Conservation (phyloP, 306 rosid species). For the Ceratonia siliqua region DNA sequence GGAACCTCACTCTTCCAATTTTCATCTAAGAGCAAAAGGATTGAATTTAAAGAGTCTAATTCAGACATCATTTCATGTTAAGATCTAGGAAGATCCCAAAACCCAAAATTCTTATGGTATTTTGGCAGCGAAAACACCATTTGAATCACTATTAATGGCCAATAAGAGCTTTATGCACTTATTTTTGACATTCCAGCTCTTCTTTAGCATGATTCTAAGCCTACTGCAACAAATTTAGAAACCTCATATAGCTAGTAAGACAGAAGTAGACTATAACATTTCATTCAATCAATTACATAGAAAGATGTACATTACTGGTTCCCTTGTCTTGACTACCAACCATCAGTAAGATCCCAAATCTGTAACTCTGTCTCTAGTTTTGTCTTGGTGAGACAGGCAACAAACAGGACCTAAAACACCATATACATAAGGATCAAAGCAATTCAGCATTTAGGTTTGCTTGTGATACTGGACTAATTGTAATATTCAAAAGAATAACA, state of each 20-base stretch:
- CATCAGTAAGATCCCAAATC: slow-evolving; percentile 12
- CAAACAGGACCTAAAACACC: not conserved
- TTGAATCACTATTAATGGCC: slow-evolving; percentile 20
- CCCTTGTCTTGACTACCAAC: slow-evolving; percentile 8
- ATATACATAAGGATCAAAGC: slow-evolving; percentile 9
- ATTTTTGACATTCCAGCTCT: slow-evolving; percentile 17
- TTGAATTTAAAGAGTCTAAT: slow-evolving; percentile 7
- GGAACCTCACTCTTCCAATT: slow-evolving; percentile 14
- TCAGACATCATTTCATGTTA: slow-evolving; percentile 1
- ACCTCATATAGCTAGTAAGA: not conserved
- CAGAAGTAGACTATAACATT: slow-evolving; percentile 13
- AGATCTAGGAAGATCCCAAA: slow-evolving; percentile 4
- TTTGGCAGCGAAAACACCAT: slow-evolving; percentile 24
- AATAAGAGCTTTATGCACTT: slow-evolving; percentile 10
- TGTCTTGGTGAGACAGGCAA: slow-evolving; percentile 10
- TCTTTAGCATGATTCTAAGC: not conserved
- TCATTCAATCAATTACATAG: not conserved
- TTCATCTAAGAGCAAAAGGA: slow-evolving; percentile 17
- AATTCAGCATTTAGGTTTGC: slow-evolving; percentile 2
- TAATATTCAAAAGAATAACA: not conserved
- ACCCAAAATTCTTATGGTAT: not conserved
- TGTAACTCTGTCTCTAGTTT: not conserved
- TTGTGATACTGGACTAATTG: not conserved
- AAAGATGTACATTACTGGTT: not conserved
- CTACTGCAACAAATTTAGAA: slow-evolving; percentile 5